Conservation (phyloP, 352 stramenopile species). For the Globisporangium ultimum region DNA sequence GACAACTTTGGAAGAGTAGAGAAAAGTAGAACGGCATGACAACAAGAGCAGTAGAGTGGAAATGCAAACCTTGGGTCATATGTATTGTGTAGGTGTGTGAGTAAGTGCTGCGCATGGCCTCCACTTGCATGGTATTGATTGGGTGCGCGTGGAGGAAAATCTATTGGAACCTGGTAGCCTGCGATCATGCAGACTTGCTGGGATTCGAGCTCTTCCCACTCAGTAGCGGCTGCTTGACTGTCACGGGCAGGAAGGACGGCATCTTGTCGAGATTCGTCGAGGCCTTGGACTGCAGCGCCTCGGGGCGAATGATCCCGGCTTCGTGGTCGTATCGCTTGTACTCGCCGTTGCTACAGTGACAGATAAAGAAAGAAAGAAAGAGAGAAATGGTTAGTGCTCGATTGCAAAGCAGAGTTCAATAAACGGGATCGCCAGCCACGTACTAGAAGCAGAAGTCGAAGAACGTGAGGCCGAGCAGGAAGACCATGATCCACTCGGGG, state of each 20-base stretch:
- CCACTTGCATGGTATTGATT: too few relatives aligned
- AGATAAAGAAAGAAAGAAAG: constrained; percentile 15
- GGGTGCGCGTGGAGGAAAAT: too few relatives aligned
- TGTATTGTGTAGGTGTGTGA: too few relatives aligned
- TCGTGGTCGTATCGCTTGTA: too few relatives aligned
- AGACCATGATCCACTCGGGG: constrained; percentile 45
- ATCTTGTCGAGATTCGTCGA: neutral
- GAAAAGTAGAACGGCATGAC: too few relatives aligned
- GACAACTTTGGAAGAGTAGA: too few relatives aligned
- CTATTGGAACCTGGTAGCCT: neutral
- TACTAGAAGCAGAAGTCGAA: constrained; percentile 5
- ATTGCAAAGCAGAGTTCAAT: too few relatives aligned
- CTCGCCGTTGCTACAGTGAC: constrained; percentile 22
- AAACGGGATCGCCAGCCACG: too few relatives aligned
- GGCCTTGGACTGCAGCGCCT: constrained; percentile 8
- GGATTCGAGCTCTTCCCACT: neutral
- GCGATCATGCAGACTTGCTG: neutral
- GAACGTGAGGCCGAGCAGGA: constrained; percentile 33
- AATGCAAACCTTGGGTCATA: too few relatives aligned
- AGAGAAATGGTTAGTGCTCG: too few relatives aligned
- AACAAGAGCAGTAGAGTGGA: too few relatives aligned
- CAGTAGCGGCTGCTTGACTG: constrained; percentile 7
- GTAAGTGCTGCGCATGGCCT: too few relatives aligned
- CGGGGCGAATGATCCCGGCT: constrained; percentile 12
- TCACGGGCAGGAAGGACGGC: constrained; percentile 17